Evolutionary conservation across 2,329 filamentous ascomycete species (phyloP).

Genomic region (Phaeoacremonium minimum): DNA sequence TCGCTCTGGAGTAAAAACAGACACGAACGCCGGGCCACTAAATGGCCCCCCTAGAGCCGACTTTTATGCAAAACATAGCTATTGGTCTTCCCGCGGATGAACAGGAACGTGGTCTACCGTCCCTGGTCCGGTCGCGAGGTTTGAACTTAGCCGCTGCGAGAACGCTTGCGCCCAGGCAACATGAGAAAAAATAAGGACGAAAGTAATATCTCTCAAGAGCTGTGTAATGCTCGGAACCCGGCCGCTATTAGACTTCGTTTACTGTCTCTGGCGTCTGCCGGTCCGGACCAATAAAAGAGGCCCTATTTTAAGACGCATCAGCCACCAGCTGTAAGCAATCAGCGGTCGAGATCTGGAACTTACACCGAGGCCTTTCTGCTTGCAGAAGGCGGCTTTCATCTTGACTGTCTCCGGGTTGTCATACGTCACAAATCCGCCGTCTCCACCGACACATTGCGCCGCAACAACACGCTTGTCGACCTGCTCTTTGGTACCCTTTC

Average conservation of each 20-base stretch:
- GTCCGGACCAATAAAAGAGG: conserved; percentile 79
- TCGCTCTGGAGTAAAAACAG: too few species aligned
- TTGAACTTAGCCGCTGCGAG: too few species aligned
- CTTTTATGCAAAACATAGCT: too few species aligned
- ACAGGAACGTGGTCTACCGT: too few species aligned
- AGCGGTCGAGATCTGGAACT: conserved; percentile 19
- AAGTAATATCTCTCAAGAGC: too few species aligned
- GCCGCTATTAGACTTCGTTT: conserved; percentile 54
- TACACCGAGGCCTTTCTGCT: conserved; percentile 64
- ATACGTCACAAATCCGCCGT: conserved; percentile 76
- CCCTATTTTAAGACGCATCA: conserved; percentile 43
- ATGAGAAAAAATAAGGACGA: too few species aligned
- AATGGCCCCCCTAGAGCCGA: too few species aligned
- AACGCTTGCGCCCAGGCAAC: too few species aligned
- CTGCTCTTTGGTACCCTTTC: conserved; percentile 56
- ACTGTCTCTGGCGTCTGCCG: conserved; percentile 59
- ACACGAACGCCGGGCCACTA: too few species aligned
- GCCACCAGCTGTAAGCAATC: conserved; percentile 1
- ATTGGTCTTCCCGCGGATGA: too few species aligned
- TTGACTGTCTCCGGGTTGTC: conserved; percentile 74
- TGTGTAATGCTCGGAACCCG: conserved; percentile 55
- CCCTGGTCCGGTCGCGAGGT: too few species aligned
- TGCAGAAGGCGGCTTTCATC: conserved; percentile 71
- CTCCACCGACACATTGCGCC: conserved; percentile 67
- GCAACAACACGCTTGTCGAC: conserved; percentile 65